Conservation (phyloP, 2,329 filamentous ascomycete species). For the Hirsutella minnesotensis region DNA sequence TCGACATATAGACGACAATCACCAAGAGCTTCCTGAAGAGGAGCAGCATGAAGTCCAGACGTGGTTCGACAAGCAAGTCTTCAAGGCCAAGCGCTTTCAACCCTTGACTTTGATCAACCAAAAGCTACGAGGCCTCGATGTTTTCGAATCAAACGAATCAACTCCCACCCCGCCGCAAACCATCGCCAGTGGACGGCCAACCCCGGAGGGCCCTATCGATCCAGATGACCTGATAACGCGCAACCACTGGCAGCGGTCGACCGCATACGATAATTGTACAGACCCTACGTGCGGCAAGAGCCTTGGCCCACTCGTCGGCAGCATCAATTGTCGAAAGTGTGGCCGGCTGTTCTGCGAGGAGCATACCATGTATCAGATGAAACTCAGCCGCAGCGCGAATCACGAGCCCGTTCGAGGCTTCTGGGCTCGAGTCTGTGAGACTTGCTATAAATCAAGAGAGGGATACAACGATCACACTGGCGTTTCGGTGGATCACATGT, state of each 20-base stretch:
- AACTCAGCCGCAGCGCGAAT: constrained; percentile 75
- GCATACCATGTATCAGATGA: constrained; percentile 99
- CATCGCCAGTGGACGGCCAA: constrained; percentile 21
- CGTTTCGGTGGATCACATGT: constrained; percentile 57
- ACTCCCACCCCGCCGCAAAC: constrained; percentile 20
- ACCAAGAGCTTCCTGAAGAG: constrained; percentile 78
- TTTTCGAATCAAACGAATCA: constrained; percentile 85
- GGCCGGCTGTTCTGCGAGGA: constrained; percentile 91
- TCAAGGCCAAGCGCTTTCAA: constrained; percentile 87
- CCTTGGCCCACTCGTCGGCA: constrained; percentile 68
- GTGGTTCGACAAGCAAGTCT: constrained; percentile 91
- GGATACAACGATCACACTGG: constrained; percentile 89
- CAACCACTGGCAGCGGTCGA: constrained; percentile 76
- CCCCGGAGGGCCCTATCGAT: constrained; percentile 41
- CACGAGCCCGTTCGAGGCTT: constrained; percentile 83
- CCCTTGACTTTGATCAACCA: constrained; percentile 85
- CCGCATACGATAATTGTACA: constrained; percentile 66
- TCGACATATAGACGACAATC: constrained; percentile 70
- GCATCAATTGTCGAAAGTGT: constrained; percentile 87
- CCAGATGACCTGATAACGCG: constrained; percentile 84
- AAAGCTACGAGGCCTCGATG: constrained; percentile 82
- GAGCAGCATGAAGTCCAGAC: constrained; percentile 92
- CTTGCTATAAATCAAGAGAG: constrained; percentile 94
- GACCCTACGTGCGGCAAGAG: constrained; percentile 77
- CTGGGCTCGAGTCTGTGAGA: constrained; percentile 95